These are phyloP conservation scores for Claviceps pazoutovae DNA, from an alignment of 2,329 filamentous ascomycete species.

Conservation along the genomic window DNA sequence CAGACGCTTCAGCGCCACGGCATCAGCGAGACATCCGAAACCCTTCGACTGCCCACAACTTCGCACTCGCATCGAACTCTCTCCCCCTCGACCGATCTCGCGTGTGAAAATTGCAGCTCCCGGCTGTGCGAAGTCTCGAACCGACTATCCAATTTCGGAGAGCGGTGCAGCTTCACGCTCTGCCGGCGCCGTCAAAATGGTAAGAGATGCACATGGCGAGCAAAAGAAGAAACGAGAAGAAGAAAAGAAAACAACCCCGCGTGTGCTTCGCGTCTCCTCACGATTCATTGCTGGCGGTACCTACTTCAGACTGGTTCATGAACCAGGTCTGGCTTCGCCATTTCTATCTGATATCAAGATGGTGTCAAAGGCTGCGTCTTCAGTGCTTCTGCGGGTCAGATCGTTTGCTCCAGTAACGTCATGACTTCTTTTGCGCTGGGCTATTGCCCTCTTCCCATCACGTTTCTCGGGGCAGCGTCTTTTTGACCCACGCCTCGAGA, in stretches of 20 bases:
- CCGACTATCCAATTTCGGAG: not conserved
- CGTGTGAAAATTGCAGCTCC: conserved; percentile 1
- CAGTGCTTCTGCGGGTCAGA: not conserved
- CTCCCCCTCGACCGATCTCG: not conserved
- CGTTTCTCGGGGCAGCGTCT: not conserved
- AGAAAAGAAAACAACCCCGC: not conserved
- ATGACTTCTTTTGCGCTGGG: not conserved
- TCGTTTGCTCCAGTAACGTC: not conserved
- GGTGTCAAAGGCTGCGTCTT: not conserved
- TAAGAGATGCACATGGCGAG: conserved; percentile 1
- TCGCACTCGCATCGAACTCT: not conserved
- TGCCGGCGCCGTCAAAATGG: conserved; percentile 6
- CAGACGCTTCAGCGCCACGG: not conserved
- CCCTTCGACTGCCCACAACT: not conserved
- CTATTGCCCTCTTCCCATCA: not conserved
- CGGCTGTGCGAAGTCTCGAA: conserved; percentile 4
- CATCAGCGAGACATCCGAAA: not conserved
- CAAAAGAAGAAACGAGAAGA: not conserved
- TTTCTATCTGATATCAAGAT: not conserved
- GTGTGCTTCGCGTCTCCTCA: conserved; percentile 2
- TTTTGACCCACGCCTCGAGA: not conserved
- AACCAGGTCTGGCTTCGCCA: not conserved
- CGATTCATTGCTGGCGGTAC: not conserved
- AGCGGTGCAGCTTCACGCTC: conserved; percentile 3
- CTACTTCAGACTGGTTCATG: not conserved